phyloP scores from a whole-genome alignment of 2,329 filamentous ascomycete genomes.

The Fusarium sambucinum region DNA sequence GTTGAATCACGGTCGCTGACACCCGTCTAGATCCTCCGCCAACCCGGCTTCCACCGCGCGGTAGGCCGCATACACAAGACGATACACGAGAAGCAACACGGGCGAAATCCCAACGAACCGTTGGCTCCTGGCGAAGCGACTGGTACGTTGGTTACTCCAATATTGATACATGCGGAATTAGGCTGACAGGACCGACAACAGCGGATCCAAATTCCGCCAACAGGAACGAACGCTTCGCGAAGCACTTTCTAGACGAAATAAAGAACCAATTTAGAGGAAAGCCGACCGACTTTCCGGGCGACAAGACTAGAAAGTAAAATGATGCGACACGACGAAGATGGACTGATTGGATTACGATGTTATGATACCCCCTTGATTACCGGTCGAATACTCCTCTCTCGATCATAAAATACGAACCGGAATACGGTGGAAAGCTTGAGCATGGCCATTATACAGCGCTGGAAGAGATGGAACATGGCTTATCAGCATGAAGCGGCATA shows the following conservation, averaged over 20 bases:
- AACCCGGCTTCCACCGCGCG: constrained; percentile 63
- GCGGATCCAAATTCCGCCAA: constrained; percentile 51
- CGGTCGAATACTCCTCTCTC: background rate
- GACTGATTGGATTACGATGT: constrained; percentile 2
- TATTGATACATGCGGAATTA: background rate
- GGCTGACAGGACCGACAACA: constrained; percentile 6
- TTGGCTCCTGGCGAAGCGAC: constrained; percentile 66
- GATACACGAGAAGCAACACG: constrained; percentile 63
- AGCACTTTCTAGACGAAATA: constrained; percentile 64
- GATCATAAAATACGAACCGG: background rate
- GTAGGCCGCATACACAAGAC: constrained; percentile 65
- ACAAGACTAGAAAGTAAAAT: constrained; percentile 45
- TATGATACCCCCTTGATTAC: constrained; percentile 4
- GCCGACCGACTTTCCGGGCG: constrained; percentile 55
- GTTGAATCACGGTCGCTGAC: constrained; percentile 14
- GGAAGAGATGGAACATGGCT: background rate
- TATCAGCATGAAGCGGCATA: background rate
- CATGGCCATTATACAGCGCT: background rate
- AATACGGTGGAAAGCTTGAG: background rate
- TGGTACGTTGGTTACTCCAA: constrained; percentile 48
- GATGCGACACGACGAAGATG: background rate
- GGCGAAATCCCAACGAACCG: constrained; percentile 64
- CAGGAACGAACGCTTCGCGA: constrained; percentile 54
- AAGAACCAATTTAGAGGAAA: constrained; percentile 63
- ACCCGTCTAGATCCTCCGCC: constrained; percentile 60